These are phyloP conservation scores for Coniochaeta prunicola DNA, from an alignment of 2,329 filamentous ascomycete genomes.

Conservation along the genomic window DNA sequence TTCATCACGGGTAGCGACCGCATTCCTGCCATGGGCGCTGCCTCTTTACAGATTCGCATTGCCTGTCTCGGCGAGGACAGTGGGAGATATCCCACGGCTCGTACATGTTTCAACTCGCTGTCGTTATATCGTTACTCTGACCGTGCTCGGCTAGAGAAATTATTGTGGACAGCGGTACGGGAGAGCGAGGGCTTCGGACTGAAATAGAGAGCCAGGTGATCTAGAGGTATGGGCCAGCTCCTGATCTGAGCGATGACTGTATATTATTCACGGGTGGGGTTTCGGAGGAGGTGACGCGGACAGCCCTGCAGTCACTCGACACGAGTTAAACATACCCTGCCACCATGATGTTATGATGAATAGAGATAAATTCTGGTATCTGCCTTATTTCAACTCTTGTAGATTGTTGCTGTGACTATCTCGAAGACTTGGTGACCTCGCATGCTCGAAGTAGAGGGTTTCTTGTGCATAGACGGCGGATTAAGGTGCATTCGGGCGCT, in stretches of 20 bases:
- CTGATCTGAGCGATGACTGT: not conserved
- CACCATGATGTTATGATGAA: too few species aligned
- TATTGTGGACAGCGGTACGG: conserved; percentile 78
- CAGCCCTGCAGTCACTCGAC: too few species aligned
- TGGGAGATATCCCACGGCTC: conserved; percentile 71
- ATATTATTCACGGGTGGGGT: too few species aligned
- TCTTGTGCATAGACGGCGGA: too few species aligned
- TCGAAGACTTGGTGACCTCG: too few species aligned
- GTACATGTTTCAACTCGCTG: conserved; percentile 87
- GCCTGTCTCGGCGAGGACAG: conserved; percentile 68
- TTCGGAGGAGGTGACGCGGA: too few species aligned
- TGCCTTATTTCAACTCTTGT: too few species aligned
- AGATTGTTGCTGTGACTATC: too few species aligned
- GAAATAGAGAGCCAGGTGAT: conserved; percentile 42
- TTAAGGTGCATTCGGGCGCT: too few species aligned
- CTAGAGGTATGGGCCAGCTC: not conserved
- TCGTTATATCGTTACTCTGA: conserved; percentile 67
- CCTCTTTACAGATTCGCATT: conserved; percentile 70
- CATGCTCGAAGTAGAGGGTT: too few species aligned
- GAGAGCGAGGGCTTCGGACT: conserved; percentile 91
- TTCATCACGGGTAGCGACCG: conserved; percentile 90
- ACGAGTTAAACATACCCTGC: too few species aligned
- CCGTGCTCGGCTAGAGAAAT: conserved; percentile 58
- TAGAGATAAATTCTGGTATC: too few species aligned
- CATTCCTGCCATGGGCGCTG: conserved; percentile 80